Base-by-base conservation (phyloP, 2,329 filamentous ascomycete species). In the Tolypocladium ophioglossoides region DNA sequence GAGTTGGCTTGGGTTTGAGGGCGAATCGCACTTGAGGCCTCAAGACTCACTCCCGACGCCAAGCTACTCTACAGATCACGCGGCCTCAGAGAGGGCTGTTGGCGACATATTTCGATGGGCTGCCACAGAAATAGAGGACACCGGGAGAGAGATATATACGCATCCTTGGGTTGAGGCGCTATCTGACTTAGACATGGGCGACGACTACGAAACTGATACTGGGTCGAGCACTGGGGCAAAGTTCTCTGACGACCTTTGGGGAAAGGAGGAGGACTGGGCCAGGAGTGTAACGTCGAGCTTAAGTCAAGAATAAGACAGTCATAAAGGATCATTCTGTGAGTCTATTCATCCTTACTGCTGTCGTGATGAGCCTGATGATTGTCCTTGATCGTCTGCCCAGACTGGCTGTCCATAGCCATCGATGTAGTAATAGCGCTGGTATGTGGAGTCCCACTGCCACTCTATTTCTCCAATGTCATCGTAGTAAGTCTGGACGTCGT, bases 81-180 rank as follows among this genome's bases (percentile, higher is more conserved):
- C 51, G 38, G 52, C 52, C 47, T 54, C 47, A 10, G 48, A 54
- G 38, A 54, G 48, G 40, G 47, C 52, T 24, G 37, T 51, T 38
- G 39, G 47, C 47, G 52, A 51, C 16, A 54, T 54, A 54, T 54
- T 54, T 47, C 52, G 52, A 24, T 54, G 47, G 52, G 52, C 32
- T 54, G 38, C n/a, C 22, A 54, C 52, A 20, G 52, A 54, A 47
- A 54, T 54, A 35, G 52, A 54, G 47, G 37, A 30, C 18, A 54
- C 24, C 39, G 34, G 53, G 49, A 47, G 22, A 54, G 27, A 41
- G 1, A 54, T 49, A 39, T 54, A 52, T 38, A 47, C 30, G 16
- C 49, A 54, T 32, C 53, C 40, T 34, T 49, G 49, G 53, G 49
- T 52, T 38, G 53, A 54, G 34, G 53, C 40, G 49, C 53, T 54